Conservation (phyloP, 345 rosid species). For the Barbarea vulgaris region DNA sequence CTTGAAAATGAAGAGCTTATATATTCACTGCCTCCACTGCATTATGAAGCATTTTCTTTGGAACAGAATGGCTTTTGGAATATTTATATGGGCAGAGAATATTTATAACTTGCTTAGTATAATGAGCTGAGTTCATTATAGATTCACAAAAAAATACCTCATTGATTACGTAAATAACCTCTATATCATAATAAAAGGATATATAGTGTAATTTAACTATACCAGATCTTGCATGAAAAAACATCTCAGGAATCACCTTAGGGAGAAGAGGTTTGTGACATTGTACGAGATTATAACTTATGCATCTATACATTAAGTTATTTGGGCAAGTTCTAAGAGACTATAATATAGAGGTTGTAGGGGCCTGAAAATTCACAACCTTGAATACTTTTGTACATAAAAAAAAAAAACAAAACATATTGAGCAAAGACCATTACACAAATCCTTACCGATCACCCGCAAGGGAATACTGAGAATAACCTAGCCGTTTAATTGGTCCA, state of each 20-base stretch:
- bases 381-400: slow-evolving; percentile 1
- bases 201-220: not conserved
- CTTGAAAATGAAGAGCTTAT: slow-evolving; percentile 58
- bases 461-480: slow-evolving; percentile 62
- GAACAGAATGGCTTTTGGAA: slow-evolving; percentile 41
- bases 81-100: slow-evolving; percentile 33
- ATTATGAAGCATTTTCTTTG: slow-evolving; percentile 50
- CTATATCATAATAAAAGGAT: not conserved
- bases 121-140: slow-evolving; percentile 38
- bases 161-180: no score
- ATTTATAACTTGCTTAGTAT: slow-evolving; percentile 48
- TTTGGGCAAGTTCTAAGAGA: not conserved
- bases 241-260: no score
- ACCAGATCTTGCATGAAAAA: no score
- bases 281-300: slow-evolving; percentile 16
- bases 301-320: not conserved
- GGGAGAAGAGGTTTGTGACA: slow-evolving; percentile 16
- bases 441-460: slow-evolving; percentile 87
- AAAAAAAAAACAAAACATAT: slow-evolving; percentile 13
- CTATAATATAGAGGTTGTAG: not conserved
- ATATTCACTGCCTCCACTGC: slow-evolving; percentile 45
- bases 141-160: no score
- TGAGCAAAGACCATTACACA: slow-evolving; percentile 36
- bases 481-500: slow-evolving; percentile 98
- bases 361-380: not conserved